Evolutionary conservation across 257 asterid genomes (phyloP), one percentile per base, ranked within the genome.

Genomic region (Galeopsis tetrahit): DNA sequence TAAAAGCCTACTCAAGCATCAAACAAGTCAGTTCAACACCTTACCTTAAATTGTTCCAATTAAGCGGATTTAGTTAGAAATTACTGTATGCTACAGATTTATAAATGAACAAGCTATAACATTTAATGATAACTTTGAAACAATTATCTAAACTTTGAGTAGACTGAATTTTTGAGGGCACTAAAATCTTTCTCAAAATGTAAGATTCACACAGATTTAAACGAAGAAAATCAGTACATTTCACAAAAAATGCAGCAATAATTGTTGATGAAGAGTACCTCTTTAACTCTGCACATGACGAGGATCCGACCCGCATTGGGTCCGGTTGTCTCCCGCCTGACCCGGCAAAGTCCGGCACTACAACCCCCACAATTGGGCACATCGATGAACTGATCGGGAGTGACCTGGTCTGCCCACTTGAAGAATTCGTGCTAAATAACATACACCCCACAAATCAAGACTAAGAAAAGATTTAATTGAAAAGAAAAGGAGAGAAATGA

Each of bases 351-450:
- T 7, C 88, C 90, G 69, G 81, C 87, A 4, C 2, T 2, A 53
- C 88, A 83, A 17, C 87, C 87, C 52, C 84, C 85, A 58, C 90
- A 87, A 43, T 58, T 7, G 3, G 88, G 90, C 79, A 78, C 81
- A 33, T 79, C 53, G 28, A 78, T 74, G 36, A 76, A 14, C 75
- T 80, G 80, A 44, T 76, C 40, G 6, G 74, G 53, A 0, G 39
- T 63, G 66, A 79, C 85, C 56, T 46, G 33, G 66, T 86, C 82
- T 1, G 58, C 82, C 90, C 88, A 83, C 80, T 85, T 87, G 74
- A 77, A 72, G 77, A 74, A 81, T 0, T 35, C 38, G 66, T 71
- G 64, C 85, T 83, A 31, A 28, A 63, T 70, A 44, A n/a, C 35
- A 11, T 44, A 53, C 55, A 74, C 8, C 33, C 73, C 44, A 56